Evolutionary conservation across 1,284 basidiomycete species (phyloP).

Genomic region (Coniophora puteana): DNA sequence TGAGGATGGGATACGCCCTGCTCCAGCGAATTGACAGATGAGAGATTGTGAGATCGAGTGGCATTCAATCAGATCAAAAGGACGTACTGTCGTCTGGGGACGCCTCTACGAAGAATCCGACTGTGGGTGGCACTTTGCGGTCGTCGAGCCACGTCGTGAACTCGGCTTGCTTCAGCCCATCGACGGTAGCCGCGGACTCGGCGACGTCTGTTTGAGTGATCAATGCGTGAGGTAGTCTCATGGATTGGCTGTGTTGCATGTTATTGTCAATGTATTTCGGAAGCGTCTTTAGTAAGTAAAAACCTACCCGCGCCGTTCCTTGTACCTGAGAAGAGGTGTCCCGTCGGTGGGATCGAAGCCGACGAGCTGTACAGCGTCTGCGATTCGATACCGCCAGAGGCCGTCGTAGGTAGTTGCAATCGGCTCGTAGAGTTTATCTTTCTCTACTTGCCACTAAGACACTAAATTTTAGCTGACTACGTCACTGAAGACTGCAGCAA

Average conservation of each 20-base stretch:
- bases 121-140: conserved; percentile 1
- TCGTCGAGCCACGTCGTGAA: conserved; percentile 6
- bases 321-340: conserved; percentile 3
- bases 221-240: background rate
- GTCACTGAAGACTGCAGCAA: background rate
- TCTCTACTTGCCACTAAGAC: conserved; percentile 3
- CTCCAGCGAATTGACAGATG: background rate
- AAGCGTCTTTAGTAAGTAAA: background rate
- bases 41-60: background rate
- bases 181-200: background rate
- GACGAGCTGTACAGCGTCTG: background rate
- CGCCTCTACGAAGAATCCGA: conserved; percentile 5
- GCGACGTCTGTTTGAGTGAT: conserved; percentile 1
- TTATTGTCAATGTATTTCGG: background rate
- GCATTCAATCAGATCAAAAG: background rate
- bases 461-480: background rate
- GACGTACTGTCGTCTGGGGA: background rate
- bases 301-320: conserved; percentile 7
- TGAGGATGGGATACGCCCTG: background rate
- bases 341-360: conserved; percentile 4
- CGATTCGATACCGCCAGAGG: conserved; percentile 5
- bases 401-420: conserved; percentile 2
- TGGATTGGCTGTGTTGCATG: no score
- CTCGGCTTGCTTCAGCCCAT: conserved; percentile 3
- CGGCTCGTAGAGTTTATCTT: conserved; percentile 2